Evolutionary conservation across 176 grass and related monocot genomes (phyloP).

Genomic region (Oryza meridionalis): DNA sequence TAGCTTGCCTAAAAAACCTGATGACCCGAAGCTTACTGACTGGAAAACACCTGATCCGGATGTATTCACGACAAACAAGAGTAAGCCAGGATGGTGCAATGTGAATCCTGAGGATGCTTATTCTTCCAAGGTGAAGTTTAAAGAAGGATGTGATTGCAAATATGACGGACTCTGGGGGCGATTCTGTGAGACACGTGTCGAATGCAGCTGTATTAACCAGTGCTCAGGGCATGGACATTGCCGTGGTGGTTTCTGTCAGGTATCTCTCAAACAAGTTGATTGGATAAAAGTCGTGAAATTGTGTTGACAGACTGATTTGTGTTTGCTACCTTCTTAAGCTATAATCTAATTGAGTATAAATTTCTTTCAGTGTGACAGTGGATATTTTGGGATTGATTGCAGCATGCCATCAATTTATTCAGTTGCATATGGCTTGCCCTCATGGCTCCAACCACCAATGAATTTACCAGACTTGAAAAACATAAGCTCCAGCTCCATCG

Average conservation of each 20-base stretch:
- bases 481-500: constrained; percentile 27
- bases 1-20: constrained; percentile 73
- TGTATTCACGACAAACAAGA: constrained; percentile 79
- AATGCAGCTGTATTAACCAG: constrained; percentile 87
- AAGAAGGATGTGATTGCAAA: constrained; percentile 93
- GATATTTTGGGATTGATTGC: constrained; percentile 98
- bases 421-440: constrained; percentile 61
- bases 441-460: constrained; percentile 66
- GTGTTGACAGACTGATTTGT: constrained; percentile 1
- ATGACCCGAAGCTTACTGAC: constrained; percentile 60
- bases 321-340: constrained; percentile 19
- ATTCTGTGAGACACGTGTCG: constrained; percentile 79
- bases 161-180: constrained; percentile 79
- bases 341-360: constrained; percentile 46
- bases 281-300: constrained; percentile 10
- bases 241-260: constrained; percentile 94
- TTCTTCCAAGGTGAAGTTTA: constrained; percentile 77
- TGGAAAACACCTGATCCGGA: constrained; percentile 81
- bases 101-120: constrained; percentile 78
- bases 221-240: constrained; percentile 88
- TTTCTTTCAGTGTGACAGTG: constrained; percentile 77
- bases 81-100: constrained; percentile 91
- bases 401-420: constrained; percentile 75
- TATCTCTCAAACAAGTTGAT: constrained; percentile 36
- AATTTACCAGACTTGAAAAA: constrained; percentile 41